A percentile compares a stretch with the other conserved stretches of the same genome.
Conservation (phyloP, 139 green algal genomes). For the Spirogloea muscicola region DNA sequence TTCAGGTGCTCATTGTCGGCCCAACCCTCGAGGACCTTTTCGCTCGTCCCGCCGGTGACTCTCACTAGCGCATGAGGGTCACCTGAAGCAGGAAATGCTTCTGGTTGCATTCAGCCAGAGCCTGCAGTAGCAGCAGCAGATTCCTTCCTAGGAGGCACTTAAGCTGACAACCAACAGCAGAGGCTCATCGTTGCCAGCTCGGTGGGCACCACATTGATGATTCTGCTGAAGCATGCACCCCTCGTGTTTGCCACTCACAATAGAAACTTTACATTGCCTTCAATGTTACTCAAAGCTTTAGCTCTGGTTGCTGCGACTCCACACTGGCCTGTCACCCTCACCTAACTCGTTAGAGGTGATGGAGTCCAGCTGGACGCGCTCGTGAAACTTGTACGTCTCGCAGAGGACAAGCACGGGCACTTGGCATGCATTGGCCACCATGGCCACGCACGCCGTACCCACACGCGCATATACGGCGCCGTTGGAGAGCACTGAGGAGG, state of each 20-base stretch:
- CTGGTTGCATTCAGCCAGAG: too few relatives aligned
- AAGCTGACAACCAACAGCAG: too few relatives aligned
- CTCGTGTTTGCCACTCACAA: too few relatives aligned
- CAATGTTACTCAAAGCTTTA: too few relatives aligned
- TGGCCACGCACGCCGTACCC: slow-evolving; percentile 78
- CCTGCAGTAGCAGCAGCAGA: too few relatives aligned
- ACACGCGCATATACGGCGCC: slow-evolving; percentile 78
- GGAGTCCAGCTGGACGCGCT: slow-evolving; percentile 64
- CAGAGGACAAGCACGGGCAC: slow-evolving; percentile 88
- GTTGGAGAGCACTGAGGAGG: slow-evolving; percentile 85
- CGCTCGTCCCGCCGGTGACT: slow-evolving; percentile 43
- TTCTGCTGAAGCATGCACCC: too few relatives aligned
- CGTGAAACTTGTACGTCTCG: slow-evolving; percentile 95
- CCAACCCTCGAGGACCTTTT: slow-evolving; percentile 54
- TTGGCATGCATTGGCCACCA: slow-evolving; percentile 58
- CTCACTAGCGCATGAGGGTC: slow-evolving; percentile 62
- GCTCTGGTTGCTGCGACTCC: background rate
- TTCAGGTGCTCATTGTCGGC: slow-evolving; percentile 50
- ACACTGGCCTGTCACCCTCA: slow-evolving; percentile 25
- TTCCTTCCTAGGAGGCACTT: too few relatives aligned
- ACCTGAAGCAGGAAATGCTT: background rate
- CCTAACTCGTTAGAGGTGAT: slow-evolving; percentile 96
- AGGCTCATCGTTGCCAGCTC: too few relatives aligned
- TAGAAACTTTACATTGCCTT: too few relatives aligned
- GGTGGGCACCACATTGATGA: too few relatives aligned